phyloP scores from a whole-genome alignment of 495 filamentous ascomycete species.

The Echria macrotheca region DNA sequence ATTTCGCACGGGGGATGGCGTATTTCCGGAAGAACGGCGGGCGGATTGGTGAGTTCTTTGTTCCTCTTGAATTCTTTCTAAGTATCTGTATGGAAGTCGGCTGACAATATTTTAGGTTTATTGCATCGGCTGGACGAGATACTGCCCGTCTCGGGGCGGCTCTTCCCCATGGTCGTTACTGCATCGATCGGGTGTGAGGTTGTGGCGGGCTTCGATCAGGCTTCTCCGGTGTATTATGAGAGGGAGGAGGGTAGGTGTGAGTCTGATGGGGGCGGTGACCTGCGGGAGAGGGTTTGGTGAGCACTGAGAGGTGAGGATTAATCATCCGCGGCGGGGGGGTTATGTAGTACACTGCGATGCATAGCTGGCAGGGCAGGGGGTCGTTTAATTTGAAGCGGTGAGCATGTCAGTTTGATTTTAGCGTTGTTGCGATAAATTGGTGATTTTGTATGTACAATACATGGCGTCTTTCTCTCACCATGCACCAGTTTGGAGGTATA shows the following conservation, averaged over 20 bases:
- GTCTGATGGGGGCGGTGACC: not conserved
- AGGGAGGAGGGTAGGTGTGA: not conserved
- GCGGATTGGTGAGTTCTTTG: not conserved
- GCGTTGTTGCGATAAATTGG: no score
- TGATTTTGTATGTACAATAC: no score
- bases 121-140: not conserved
- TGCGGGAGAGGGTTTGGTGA: no score
- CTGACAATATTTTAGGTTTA: not conserved
- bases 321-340: no score
- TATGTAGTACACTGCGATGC: no score
- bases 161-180: not conserved
- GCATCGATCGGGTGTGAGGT: not conserved
- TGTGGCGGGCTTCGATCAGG: not conserved
- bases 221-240: not conserved
- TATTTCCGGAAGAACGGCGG: constrained; percentile 1
- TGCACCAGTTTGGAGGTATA: no score
- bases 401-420: no score
- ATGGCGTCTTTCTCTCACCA: no score
- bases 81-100: no score
- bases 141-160: not conserved
- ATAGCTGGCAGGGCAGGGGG: no score
- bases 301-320: no score
- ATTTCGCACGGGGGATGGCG: not conserved
- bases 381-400: no score
- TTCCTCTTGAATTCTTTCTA: not conserved